Base-by-base conservation (phyloP, 768 basidiomycete genomes). In the Clitopilus hobsonii region DNA sequence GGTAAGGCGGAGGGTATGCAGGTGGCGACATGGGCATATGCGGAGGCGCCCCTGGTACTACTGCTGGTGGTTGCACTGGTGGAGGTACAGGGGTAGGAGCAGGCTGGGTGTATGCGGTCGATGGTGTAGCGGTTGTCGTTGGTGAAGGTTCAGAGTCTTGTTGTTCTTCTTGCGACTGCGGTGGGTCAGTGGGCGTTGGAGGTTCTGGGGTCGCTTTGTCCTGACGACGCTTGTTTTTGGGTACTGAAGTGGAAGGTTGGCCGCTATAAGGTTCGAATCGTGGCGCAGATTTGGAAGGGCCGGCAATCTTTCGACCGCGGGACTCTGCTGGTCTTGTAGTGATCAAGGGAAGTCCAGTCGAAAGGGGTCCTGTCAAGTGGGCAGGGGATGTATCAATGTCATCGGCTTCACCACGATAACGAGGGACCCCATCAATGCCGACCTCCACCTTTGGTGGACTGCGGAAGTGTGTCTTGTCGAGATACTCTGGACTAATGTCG, bases 391-490 rank as follows among this genome's bases (percentile, higher is more conserved):
- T 60, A 38, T 84, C 83, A 24, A 79, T 70, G 51, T 91, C 90
- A 66, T 91, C 89, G 23, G 89, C 87, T 63, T 91, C 90, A 45
- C 90, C 90, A 41, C 88, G 80, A 68, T 95, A 97, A 28, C 88
- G 79, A 25, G 85, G 85, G 14, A 88, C 63, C 50, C 94, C 94
- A 67, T 96, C 93, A 5, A 82, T 76, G 45, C 89, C 94, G 23
- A 90, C 74, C 62, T 95, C 92, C 49, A 94, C 88, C 69, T 91
- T 84, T 27, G 94, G 94, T 3, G 93, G 91, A 63, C 90, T 86
- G 29, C 95, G 84, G 61, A 98, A 98, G 64, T 94, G 90, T 0
- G 89, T 89, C 63, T 90, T 91, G 65, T 93, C 87, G 52, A 98
- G 82, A 61, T 94, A 94, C 60, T 91, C 87, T 5, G 88, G 84